These are phyloP conservation scores for Tuber magnatum DNA, from an alignment of 495 filamentous ascomycete species.

Conservation along the genomic window DNA sequence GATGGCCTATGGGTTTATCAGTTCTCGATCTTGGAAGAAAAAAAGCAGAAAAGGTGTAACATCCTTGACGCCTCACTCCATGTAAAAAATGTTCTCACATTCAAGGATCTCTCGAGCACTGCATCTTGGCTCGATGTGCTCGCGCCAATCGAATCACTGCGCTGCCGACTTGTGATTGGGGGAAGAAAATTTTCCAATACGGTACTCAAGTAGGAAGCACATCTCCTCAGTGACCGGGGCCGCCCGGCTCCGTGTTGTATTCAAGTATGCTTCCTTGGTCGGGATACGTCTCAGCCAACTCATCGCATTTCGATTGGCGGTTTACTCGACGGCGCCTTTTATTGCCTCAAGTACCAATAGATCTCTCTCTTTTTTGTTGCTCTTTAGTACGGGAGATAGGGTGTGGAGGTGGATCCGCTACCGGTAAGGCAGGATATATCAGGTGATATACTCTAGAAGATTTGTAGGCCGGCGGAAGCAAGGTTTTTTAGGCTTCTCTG, in stretches of 20 bases:
- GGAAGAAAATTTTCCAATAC: not conserved
- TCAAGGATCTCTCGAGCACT: not conserved
- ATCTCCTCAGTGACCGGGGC: not conserved
- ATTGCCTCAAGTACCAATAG: not conserved
- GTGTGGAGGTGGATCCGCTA: not conserved
- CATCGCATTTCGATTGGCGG: not conserved
- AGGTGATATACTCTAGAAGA: not conserved
- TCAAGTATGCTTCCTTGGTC: not conserved
- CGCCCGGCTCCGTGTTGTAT: not conserved
- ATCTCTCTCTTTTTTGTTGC: not conserved
- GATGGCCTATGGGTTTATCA: not conserved
- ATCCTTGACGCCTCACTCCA: not conserved
- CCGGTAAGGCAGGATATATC: not conserved
- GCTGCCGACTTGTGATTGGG: not conserved
- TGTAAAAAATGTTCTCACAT: not conserved
- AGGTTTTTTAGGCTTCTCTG: not conserved
- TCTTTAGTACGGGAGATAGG: not conserved
- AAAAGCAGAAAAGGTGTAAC: not conserved
- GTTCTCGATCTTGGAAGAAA: not conserved
- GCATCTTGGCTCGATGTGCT: not conserved
- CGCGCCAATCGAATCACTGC: not conserved
- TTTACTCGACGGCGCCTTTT: not conserved
- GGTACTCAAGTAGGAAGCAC: not conserved
- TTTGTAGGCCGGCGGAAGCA: not conserved
- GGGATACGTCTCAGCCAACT: not conserved